Conservation (phyloP, 2,329 filamentous ascomycete genomes). For the Claviceps purpurea region DNA sequence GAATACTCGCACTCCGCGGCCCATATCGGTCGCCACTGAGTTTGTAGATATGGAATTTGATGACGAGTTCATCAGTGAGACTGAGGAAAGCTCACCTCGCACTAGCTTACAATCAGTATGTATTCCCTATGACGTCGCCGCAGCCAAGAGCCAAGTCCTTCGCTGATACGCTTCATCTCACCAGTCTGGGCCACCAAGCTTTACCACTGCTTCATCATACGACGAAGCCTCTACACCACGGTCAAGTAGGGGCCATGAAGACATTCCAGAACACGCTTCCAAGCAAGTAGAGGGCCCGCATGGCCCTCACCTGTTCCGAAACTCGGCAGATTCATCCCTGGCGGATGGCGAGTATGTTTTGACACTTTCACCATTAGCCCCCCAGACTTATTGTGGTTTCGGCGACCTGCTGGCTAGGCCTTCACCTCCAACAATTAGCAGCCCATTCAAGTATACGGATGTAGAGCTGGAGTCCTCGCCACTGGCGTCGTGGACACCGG, state of each 20-base stretch:
- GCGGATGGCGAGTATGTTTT: conserved; percentile 39
- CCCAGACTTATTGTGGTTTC: conserved; percentile 38
- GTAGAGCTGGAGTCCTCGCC: conserved; percentile 44
- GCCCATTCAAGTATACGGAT: conserved; percentile 43
- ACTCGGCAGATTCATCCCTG: conserved; percentile 38
- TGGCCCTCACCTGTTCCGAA: conserved; percentile 77
- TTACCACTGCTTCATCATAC: conserved; percentile 77
- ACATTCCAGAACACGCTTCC: conserved; percentile 45
- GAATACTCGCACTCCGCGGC: conserved; percentile 37
- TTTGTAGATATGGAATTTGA: conserved; percentile 66
- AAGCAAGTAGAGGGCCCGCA: conserved; percentile 66
- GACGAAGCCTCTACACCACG: conserved; percentile 72
- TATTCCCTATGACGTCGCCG: conserved; percentile 5
- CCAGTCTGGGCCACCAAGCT: conserved; percentile 58
- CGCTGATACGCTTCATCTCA: conserved; percentile 6
- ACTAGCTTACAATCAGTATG: conserved; percentile 61
- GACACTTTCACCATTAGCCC: conserved; percentile 61
- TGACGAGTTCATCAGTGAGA: conserved; percentile 41
- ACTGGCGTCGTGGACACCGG: conserved; percentile 56
- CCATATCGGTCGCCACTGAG: conserved; percentile 60
- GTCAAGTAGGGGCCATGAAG: conserved; percentile 45
- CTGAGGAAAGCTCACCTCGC: conserved; percentile 53
- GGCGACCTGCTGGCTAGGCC: conserved; percentile 14
- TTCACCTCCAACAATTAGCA: conserved; percentile 23
- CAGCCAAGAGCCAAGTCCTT: not conserved